These are phyloP conservation scores for Kalmusia sp. DNA, from an alignment of 2,329 filamentous ascomycete genomes.

Conservation along the genomic window DNA sequence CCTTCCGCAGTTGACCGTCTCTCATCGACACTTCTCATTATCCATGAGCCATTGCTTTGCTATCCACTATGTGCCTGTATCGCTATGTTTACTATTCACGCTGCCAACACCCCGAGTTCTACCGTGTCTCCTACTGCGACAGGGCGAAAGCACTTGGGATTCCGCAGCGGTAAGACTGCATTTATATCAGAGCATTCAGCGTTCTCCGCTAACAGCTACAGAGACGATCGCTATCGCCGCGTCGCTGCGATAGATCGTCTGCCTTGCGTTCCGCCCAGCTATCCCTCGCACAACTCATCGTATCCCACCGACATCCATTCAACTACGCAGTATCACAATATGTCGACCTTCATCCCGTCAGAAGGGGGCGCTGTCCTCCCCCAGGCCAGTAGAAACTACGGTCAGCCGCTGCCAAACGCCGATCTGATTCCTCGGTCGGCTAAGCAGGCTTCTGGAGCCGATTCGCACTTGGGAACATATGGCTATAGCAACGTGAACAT, in stretches of 20 bases:
- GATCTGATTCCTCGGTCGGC: constrained; percentile 31
- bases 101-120: constrained; percentile 42
- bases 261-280: constrained; percentile 2
- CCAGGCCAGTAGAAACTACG: constrained; percentile 7
- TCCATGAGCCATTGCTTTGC: constrained; percentile 3
- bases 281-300: constrained; percentile 5
- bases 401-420: constrained; percentile 10
- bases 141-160: constrained; percentile 29
- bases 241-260: constrained; percentile 15
- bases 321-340: constrained; percentile 23
- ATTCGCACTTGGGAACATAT: constrained; percentile 19
- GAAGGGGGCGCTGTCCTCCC: constrained; percentile 15
- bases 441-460: constrained; percentile 13
- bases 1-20: background rate
- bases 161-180: constrained; percentile 23
- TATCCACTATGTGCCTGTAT: constrained; percentile 43
- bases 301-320: constrained; percentile 16
- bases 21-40: constrained; percentile 10
- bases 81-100: constrained; percentile 40
- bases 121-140: constrained; percentile 40
- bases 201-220: constrained; percentile 8
- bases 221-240: constrained; percentile 24
- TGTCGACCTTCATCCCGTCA: constrained; percentile 31
- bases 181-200: background rate
- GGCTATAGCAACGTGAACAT: constrained; percentile 28